A percentile compares a stretch with the other conserved stretches of the same genome.
phyloP scores from a whole-genome alignment of 2,329 filamentous ascomycete genomes.

The Aspergillus awamori region DNA sequence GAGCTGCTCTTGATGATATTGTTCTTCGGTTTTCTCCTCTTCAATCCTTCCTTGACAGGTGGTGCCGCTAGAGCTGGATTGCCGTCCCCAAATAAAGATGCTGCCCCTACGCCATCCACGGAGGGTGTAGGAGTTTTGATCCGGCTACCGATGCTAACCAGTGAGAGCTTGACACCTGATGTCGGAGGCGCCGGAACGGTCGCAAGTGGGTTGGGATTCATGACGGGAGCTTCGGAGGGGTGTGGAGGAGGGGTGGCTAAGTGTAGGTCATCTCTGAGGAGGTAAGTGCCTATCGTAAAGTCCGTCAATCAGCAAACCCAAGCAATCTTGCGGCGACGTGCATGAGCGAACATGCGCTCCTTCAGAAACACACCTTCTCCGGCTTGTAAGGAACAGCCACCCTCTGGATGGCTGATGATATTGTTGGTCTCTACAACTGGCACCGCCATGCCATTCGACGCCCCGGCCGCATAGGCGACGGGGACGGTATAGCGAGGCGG shows the following conservation, averaged over 20 bases:
- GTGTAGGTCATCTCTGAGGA: slow-evolving; percentile 85
- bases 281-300: slow-evolving; percentile 72
- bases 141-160: slow-evolving; percentile 71
- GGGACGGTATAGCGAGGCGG: slow-evolving; percentile 80
- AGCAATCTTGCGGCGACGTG: background rate
- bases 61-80: slow-evolving; percentile 71
- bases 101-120: slow-evolving; percentile 46
- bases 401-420: slow-evolving; percentile 75
- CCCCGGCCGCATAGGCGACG: slow-evolving; percentile 71
- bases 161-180: slow-evolving; percentile 79
- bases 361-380: slow-evolving; percentile 72
- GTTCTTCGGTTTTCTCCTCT: slow-evolving; percentile 92
- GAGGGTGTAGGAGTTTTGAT: slow-evolving; percentile 53
- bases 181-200: slow-evolving; percentile 83
- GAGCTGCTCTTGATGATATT: slow-evolving; percentile 99
- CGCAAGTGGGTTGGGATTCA: slow-evolving; percentile 88
- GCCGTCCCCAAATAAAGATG: slow-evolving; percentile 79
- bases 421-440: slow-evolving; percentile 95
- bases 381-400: slow-evolving; percentile 86
- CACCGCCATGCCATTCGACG: slow-evolving; percentile 67
- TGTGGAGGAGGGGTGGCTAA: slow-evolving; percentile 94
- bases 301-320: slow-evolving; percentile 20
- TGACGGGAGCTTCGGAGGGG: slow-evolving; percentile 83
- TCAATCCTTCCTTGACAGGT: slow-evolving; percentile 67
- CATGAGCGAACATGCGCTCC: background rate